These are phyloP conservation scores for Fusarium albosuccineum DNA, from an alignment of 2,329 filamentous ascomycete genomes.

Conservation along the genomic window DNA sequence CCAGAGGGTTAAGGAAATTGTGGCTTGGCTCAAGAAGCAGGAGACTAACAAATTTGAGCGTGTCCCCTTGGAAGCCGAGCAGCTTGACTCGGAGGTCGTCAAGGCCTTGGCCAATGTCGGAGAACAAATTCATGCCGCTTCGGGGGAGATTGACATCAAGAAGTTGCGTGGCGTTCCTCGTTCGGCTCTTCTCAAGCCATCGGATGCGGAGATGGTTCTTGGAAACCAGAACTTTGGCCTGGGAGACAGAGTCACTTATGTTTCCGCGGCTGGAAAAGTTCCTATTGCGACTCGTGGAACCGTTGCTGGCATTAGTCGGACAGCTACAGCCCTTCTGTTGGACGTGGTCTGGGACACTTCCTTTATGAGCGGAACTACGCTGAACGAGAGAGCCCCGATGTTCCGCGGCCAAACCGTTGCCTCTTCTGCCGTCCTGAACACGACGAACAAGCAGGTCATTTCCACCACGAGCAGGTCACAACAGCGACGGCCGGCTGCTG, in stretches of 20 bases:
- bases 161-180: constrained; percentile 86
- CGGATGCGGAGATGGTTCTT: constrained; percentile 93
- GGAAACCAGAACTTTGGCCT: constrained; percentile 85
- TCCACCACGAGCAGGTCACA: constrained; percentile 67
- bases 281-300: constrained; percentile 93
- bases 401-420: constrained; percentile 96
- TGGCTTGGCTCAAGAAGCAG: constrained; percentile 90
- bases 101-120: constrained; percentile 82
- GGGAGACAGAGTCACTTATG: constrained; percentile 93
- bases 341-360: constrained; percentile 94
- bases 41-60: constrained; percentile 93
- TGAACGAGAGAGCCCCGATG: constrained; percentile 89
- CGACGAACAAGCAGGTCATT: constrained; percentile 84
- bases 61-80: constrained; percentile 96
- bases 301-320: constrained; percentile 93
- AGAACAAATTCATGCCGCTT: constrained; percentile 69
- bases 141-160: constrained; percentile 70
- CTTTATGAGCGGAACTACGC: constrained; percentile 96
- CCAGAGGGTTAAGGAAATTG: constrained; percentile 91
- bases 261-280: constrained; percentile 92
- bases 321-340: constrained; percentile 82
- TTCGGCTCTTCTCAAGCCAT: constrained; percentile 89
- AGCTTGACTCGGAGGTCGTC: constrained; percentile 92
- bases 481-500: constrained; percentile 64
- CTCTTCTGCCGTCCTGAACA: constrained; percentile 88